These are phyloP conservation scores for Jacaranda copaia DNA, from an alignment of 257 asterid species.

Conservation along the genomic window DNA sequence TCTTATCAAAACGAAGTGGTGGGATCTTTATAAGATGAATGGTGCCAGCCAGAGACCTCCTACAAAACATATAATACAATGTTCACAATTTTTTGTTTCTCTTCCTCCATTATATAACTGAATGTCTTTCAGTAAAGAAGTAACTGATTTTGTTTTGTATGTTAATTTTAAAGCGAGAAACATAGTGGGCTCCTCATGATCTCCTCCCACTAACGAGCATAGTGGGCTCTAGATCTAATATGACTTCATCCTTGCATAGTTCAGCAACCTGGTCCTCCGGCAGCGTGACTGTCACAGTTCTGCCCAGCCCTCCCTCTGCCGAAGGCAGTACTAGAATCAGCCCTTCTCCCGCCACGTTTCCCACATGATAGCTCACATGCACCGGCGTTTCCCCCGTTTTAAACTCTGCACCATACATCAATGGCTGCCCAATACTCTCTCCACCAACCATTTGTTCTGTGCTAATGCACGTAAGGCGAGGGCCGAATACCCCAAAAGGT, in stretches of 20 bases:
- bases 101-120: too few species aligned
- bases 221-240: slow-evolving; percentile 52
- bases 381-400: slow-evolving; percentile 52
- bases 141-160: too few species aligned
- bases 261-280: slow-evolving; percentile 49
- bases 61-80: too few species aligned
- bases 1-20: too few species aligned
- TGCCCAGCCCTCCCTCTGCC: slow-evolving; percentile 49
- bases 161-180: too few species aligned
- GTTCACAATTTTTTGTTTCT: too few species aligned
- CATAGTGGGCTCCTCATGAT: neutral
- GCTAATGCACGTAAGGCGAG: slow-evolving; percentile 47
- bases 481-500: slow-evolving; percentile 37
- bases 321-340: slow-evolving; percentile 66
- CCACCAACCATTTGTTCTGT: slow-evolving; percentile 32
- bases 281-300: slow-evolving; percentile 51
- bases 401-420: slow-evolving; percentile 51
- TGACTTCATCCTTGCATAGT: slow-evolving; percentile 50
- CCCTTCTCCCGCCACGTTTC: slow-evolving; percentile 60
- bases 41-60: too few species aligned
- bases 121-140: too few species aligned
- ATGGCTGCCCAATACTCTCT: neutral
- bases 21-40: too few species aligned
- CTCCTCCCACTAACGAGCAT: slow-evolving; percentile 48
- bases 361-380: slow-evolving; percentile 58